Conservation (phyloP, 1,284 basidiomycete genomes). For the Cutaneotrichosporon dermatis region DNA sequence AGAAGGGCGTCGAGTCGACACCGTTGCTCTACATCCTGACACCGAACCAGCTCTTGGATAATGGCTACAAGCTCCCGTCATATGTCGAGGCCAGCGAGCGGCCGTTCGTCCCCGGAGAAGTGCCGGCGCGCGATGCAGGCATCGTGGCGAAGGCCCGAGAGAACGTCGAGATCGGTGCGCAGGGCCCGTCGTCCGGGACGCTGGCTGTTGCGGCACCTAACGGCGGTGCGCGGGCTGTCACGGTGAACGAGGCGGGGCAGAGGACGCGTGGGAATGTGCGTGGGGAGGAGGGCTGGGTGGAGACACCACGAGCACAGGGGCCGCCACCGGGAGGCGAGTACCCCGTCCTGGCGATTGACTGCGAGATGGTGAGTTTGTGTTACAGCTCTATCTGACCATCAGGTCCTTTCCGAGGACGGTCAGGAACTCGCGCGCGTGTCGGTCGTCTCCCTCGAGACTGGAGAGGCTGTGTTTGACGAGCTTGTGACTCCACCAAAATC, state of each 20-base stretch:
- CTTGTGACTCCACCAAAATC: conserved; percentile 78
- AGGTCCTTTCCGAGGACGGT: conserved; percentile 81
- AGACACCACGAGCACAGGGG: conserved; percentile 59
- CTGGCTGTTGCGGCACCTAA: not conserved
- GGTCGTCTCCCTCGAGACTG: conserved; percentile 68
- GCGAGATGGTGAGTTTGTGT: conserved; percentile 72
- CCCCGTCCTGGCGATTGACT: conserved; percentile 62
- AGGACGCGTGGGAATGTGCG: conserved; percentile 53
- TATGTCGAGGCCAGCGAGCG: conserved; percentile 56
- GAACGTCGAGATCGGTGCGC: not conserved
- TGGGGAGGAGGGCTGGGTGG: conserved; percentile 59
- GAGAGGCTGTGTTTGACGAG: conserved; percentile 72
- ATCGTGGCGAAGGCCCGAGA: conserved; percentile 10
- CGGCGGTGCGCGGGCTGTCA: not conserved
- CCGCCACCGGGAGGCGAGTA: conserved; percentile 33
- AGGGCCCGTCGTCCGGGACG: not conserved
- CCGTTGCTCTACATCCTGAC: conserved; percentile 69
- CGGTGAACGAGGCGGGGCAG: conserved; percentile 13
- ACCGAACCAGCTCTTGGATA: conserved; percentile 79
- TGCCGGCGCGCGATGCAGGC: conserved; percentile 12
- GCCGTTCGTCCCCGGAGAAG: conserved; percentile 28
- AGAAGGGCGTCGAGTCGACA: conserved; percentile 17
- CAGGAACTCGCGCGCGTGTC: conserved; percentile 81
- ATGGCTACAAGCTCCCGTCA: conserved; percentile 78
- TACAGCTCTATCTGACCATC: conserved; percentile 3